Base-by-base conservation (phyloP, 768 basidiomycete genomes). In the Podaxis sp. region DNA sequence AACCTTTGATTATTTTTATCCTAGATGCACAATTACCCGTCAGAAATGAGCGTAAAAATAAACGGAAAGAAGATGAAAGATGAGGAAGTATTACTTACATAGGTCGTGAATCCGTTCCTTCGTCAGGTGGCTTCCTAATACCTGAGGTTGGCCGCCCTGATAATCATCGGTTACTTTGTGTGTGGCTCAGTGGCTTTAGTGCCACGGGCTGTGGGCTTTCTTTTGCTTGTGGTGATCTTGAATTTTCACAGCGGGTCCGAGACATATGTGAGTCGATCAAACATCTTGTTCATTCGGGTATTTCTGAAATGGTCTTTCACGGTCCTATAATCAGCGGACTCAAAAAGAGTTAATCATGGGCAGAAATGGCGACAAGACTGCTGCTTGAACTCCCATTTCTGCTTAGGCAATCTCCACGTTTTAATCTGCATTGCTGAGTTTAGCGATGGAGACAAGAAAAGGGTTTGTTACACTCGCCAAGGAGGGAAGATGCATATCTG, bases 71-170 rank as follows among this genome's bases (percentile, higher is more conserved):
- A 21, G 21, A 21, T 21, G 21, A 21, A 21, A 21, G 28, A 32
- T 32, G 28, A 7, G 28, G 6, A 1, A 32, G 28, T 32, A 9
- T 9, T 32, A 67, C 75, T 63, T 64, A 78, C 78, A 76, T 0
- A 73, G 63, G 51, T 73, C 70, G 59, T 79, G 78, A 21, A 79
- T 46, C 73, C 73, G 25, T 74, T 74, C 69, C 57, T 69, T 75
- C 3, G 73, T 70, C 7, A 77, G 59, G 57, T 76, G 21, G 21
- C 21, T 1, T 21, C 21, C 21, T 21, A 21, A 21, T 21, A 21
- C 72, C 51, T 72, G 72, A 4, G 68, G 50, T 5, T 65, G 57
- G 3, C 37, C 35, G 7, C 36, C 23, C 37, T 32, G 13, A 32
- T 57, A 58, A 21, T 18, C 42, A 21, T 18, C 42, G n/a, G 55